These are phyloP conservation scores for Entomortierella parvispora DNA, from an alignment of 192 early-diverging fungal genomes.

Conservation along the genomic window DNA sequence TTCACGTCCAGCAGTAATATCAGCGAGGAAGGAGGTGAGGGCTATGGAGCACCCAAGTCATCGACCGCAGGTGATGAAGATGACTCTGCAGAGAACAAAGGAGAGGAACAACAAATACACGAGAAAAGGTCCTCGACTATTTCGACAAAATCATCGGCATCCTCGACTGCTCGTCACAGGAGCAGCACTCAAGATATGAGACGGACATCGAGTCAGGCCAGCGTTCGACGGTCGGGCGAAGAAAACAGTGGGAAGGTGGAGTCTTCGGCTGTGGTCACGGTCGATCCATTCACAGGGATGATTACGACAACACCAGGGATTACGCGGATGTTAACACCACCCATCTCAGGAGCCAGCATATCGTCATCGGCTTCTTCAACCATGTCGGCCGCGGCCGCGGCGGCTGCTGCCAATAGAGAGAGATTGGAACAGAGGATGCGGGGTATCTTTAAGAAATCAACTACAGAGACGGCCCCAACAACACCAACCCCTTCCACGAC, in stretches of 20 bases:
- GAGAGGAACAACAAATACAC: not conserved
- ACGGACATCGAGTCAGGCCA: not conserved
- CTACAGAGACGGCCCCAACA: constrained; percentile 19
- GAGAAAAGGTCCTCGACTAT: too few species aligned
- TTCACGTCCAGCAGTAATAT: constrained; percentile 1
- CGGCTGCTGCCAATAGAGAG: constrained; percentile 47
- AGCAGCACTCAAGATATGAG: too few species aligned
- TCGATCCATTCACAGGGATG: constrained; percentile 64
- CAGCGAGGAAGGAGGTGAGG: too few species aligned
- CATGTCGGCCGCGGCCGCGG: constrained; percentile 9
- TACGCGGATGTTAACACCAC: constrained; percentile 36
- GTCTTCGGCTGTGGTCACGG: constrained; percentile 18
- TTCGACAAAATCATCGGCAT: too few species aligned
- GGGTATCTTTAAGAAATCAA: constrained; percentile 25
- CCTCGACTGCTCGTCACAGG: too few species aligned
- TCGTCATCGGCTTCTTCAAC: not conserved
- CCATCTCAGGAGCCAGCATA: constrained; percentile 7
- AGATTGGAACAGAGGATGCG: constrained; percentile 61
- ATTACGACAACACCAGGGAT: constrained; percentile 54
- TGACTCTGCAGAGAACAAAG: not conserved
- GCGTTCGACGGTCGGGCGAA: not conserved
- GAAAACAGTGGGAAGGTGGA: constrained; percentile 3
- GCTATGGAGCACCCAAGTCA: too few species aligned
- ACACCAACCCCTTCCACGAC: constrained; percentile 17
- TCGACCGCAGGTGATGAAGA: too few species aligned